These are phyloP conservation scores for Cladosporium colombiae DNA, from an alignment of 2,329 filamentous ascomycete genomes.

Conservation along the genomic window DNA sequence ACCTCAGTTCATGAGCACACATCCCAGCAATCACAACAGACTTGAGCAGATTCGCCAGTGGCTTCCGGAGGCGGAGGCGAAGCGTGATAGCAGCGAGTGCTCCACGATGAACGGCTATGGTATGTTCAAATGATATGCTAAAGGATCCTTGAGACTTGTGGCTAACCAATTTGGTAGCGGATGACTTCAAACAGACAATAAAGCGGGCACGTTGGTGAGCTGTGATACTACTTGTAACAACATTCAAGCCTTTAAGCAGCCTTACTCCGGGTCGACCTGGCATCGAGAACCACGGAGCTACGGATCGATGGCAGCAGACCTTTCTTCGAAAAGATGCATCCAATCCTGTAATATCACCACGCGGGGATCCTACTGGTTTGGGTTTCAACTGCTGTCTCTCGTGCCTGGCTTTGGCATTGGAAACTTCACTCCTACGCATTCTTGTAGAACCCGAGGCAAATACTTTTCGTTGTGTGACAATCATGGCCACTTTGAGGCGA, in stretches of 20 bases:
- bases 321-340: not conserved
- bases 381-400: not conserved
- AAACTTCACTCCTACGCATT: not conserved
- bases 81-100: constrained; percentile 37
- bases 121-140: constrained; percentile 1
- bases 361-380: not conserved
- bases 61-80: constrained; percentile 46
- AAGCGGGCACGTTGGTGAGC: constrained; percentile 3
- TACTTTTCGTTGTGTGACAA: not conserved
- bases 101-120: constrained; percentile 25
- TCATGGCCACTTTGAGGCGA: not conserved
- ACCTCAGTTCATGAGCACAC: constrained; percentile 74
- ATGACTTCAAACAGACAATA: constrained; percentile 10
- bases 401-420: not conserved
- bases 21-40: constrained; percentile 69
- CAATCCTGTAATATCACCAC: not conserved
- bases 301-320: not conserved
- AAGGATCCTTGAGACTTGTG: not conserved
- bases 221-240: not conserved
- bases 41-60: constrained; percentile 66
- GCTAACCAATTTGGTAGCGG: not conserved
- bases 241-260: not conserved
- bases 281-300: not conserved
- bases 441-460: not conserved
- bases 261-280: not conserved